Evolutionary conservation across 1,139 yeast genomes (phyloP).

Genomic region (Yamadazyma blattariae): DNA sequence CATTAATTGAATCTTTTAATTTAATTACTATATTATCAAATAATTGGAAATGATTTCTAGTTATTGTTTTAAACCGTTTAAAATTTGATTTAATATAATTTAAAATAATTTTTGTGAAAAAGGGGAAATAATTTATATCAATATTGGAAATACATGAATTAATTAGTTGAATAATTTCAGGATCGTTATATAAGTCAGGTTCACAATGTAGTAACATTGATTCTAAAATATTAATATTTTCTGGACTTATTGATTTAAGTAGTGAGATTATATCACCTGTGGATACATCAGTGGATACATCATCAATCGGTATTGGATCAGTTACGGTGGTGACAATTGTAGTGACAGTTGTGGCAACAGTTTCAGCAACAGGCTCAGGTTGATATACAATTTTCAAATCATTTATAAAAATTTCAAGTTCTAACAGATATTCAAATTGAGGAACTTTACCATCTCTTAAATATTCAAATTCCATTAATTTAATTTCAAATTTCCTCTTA

Average conservation of each 20-base stretch:
- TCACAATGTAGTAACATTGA: slow-evolving; percentile 1
- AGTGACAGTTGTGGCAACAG: too few species aligned
- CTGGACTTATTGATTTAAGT: neutral
- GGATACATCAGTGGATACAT: too few species aligned
- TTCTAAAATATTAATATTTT: slow-evolving; percentile 1
- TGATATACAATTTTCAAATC: neutral
- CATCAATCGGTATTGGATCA: too few species aligned
- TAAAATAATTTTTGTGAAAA: slow-evolving; percentile 1
- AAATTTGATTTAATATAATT: slow-evolving; percentile 1
- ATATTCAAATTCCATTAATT: slow-evolving; percentile 4
- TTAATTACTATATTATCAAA: slow-evolving; percentile 22
- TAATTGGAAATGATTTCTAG: slow-evolving; percentile 18
- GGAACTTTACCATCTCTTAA: slow-evolving; percentile 1
- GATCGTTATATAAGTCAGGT: neutral
- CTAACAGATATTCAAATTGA: neutral
- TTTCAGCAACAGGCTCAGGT: too few species aligned
- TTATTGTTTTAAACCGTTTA: slow-evolving; percentile 9
- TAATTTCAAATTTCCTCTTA: slow-evolving; percentile 1
- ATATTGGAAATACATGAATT: neutral
- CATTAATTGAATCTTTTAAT: slow-evolving; percentile 9
- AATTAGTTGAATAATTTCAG: neutral
- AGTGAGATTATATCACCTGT: too few species aligned
- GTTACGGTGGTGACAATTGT: too few species aligned
- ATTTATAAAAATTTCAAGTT: neutral
- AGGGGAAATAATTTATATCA: neutral